Evolutionary conservation across 805 yeast species (phyloP), one percentile per base, ranked within the genome.

Genomic region (Scheffersomyces lignosus): DNA sequence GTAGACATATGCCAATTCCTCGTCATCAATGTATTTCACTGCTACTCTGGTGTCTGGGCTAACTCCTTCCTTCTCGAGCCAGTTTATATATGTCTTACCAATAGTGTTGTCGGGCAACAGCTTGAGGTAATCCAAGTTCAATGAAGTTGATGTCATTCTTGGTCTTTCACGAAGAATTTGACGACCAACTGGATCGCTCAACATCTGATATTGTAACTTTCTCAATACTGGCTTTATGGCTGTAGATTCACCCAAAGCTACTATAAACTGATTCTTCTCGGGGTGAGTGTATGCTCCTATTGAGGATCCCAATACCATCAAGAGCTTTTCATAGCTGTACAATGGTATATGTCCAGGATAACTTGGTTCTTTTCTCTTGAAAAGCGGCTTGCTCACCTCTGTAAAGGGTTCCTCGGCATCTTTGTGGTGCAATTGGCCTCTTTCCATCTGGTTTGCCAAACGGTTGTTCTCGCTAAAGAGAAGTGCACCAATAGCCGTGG

Each of bases 41-140:
- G 88, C 83, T 2, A 83, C 89, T 49, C 99, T 73, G 0, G 96
- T 90, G 56, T 93, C 99, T 1, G 97, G 96, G 3, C 93, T 81
- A 1, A 87, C 96, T 1, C 91, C 89, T 60, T 93, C 97, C 31
- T 78, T 72, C 37, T 82, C 83, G 13, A 89, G 71, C 96, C 96
- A 89, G 27, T 73, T 68, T 28, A 83, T 73, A 56, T 89, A 93
- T n/a, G 83, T 78, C 35, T 75, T 66, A 1, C 98, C 99, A 27
- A 93, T 63, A 0, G 96, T 75, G 48, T 80, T 80, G 14, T 66
- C 66, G 0, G 95, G 93, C 36, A 83, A 65, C 23, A 60, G 47
- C 25, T 80, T 62, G 37, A 91, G 66, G 29, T 78, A 59, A 5
- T 75, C 83, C 48, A 85, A 66, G 47, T 88, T 71, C 30, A 93